These are phyloP conservation scores for Amylocystis lapponica DNA, from an alignment of 768 basidiomycete genomes.

Conservation along the genomic window DNA sequence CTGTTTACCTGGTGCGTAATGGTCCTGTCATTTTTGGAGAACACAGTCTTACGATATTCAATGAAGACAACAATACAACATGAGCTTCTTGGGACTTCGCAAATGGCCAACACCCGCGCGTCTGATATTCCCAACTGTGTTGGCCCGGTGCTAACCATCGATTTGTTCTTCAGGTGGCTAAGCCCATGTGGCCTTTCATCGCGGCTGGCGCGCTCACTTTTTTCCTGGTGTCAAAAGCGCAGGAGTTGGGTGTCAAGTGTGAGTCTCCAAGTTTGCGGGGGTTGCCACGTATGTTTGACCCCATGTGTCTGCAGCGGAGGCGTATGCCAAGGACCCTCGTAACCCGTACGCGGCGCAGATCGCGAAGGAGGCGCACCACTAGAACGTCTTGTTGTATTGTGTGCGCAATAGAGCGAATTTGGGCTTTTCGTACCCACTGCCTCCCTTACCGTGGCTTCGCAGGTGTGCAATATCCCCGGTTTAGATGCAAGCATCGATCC, in stretches of 20 bases:
- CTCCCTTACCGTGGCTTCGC: too few relatives aligned
- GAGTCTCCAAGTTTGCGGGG: conserved; percentile 31
- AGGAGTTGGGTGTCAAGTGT: conserved; percentile 70
- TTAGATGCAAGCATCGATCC: too few relatives aligned
- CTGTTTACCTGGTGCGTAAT: too few relatives aligned
- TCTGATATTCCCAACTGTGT: conserved; percentile 18
- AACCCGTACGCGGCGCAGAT: conserved; percentile 81
- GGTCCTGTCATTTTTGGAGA: too few relatives aligned
- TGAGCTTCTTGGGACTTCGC: conserved; percentile 76
- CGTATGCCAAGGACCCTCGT: conserved; percentile 68
- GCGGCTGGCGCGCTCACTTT: conserved; percentile 57
- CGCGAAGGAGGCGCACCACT: conserved; percentile 46
- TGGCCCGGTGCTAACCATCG: neutral
- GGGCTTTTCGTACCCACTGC: too few relatives aligned
- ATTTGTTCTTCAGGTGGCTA: conserved; percentile 43
- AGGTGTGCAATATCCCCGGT: too few relatives aligned
- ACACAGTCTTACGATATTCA: too few relatives aligned
- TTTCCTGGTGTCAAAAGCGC: conserved; percentile 61
- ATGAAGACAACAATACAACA: conserved; percentile 19
- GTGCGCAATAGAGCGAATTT: conserved; percentile 4
- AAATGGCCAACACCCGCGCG: conserved; percentile 77
- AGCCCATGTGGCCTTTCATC: conserved; percentile 80
- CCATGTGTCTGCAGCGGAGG: conserved; percentile 40
- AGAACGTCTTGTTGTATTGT: conserved; percentile 6
- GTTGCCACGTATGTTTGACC: neutral